Base-by-base conservation (phyloP, 148 eudicot species). In the Polygonum maritimum region DNA sequence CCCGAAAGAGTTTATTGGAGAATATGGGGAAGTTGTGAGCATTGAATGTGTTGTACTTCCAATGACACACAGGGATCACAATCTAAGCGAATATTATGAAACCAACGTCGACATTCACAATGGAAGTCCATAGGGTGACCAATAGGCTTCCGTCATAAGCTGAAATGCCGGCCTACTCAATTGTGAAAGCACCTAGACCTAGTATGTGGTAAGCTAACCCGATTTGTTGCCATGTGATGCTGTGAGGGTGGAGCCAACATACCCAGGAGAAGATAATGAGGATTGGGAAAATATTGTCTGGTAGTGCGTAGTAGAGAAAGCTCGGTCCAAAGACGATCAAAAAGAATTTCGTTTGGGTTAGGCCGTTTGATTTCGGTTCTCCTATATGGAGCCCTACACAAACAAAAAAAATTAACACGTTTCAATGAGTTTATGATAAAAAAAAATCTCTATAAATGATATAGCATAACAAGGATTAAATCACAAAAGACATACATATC, bases 81-180 rank as follows among this genome's bases (percentile, higher is more conserved):
- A 96, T 89, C 90, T 96, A 96, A 54, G 88, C 81, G 71, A 96
- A 96, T 97, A 92, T 92, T 78, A 92, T 69, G 74, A 96, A 96
- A 6, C 99, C 99, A 44, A 89, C 74, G 44, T 91, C 97, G 58
- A 96, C 88, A 72, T 96, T 96, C 72, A 96, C 78, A 73, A 92
- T 92, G 52, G 99, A 96, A 45, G 81, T 83, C 93, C 97, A 95
- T 18, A 97, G 98, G 8, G 99, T 69, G 67, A 96, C 97, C 69
- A 96, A 78, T 1, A 98, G 99, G 81, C 99, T 96, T 58, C 98
- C 98, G 58, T 96, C 98, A 81, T 96, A 96, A 11, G 99, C 99
- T 10, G 97, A 87, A 71, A 96, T 96, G 71, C 99, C 99, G 13
- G 99, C 99, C 99, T 98, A 96, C 76, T 96, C 99, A 3, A 96